These are phyloP conservation scores for Phaffia tasmanica DNA, from an alignment of 768 basidiomycete species.

Conservation along the genomic window DNA sequence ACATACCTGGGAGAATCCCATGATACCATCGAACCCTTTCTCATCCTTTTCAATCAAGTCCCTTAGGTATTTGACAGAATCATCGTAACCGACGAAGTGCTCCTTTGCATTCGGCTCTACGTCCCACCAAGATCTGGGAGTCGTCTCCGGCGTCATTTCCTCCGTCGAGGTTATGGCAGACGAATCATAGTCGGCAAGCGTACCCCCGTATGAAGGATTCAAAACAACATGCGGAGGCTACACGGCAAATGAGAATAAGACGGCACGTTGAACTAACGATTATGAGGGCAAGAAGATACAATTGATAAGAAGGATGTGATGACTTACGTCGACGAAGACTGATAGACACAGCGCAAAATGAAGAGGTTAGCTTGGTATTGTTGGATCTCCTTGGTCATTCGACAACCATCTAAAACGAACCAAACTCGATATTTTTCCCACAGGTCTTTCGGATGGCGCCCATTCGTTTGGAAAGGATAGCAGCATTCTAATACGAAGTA, in stretches of 20 bases:
- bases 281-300: neutral
- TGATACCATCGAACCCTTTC: conserved; percentile 56
- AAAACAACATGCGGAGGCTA: conserved; percentile 27
- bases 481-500: conserved; percentile 12
- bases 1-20: conserved; percentile 53
- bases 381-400: neutral
- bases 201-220: conserved; percentile 17
- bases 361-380: neutral
- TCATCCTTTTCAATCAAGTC: conserved; percentile 48
- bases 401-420: neutral
- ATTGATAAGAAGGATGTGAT: neutral
- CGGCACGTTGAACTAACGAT: neutral
- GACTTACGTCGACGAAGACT: conserved; percentile 25
- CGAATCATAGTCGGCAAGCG: conserved; percentile 25
- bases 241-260: neutral
- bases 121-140: conserved; percentile 64
- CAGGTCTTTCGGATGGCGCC: conserved; percentile 18
- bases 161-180: conserved; percentile 6
- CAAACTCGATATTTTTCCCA: conserved; percentile 26
- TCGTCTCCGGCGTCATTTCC: conserved; percentile 43
- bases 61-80: conserved; percentile 48
- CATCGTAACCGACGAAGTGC: conserved; percentile 47
- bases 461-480: conserved; percentile 23
- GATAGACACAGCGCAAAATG: neutral
- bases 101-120: neutral